These are phyloP conservation scores for Mycocentrospora acerina DNA, from an alignment of 2,329 filamentous ascomycete genomes.

Conservation along the genomic window DNA sequence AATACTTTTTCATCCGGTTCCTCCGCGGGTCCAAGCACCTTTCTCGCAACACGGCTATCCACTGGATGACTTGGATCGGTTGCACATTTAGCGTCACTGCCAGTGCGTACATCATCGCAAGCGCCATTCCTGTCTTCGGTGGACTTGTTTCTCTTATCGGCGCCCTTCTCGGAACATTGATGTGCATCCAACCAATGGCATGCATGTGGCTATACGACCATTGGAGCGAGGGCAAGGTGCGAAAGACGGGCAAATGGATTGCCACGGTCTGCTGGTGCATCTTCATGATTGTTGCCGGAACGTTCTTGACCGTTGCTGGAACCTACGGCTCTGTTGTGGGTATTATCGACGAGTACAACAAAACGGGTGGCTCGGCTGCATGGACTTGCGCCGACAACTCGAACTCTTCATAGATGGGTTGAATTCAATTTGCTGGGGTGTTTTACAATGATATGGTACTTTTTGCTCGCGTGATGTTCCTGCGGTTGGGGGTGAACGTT, in stretches of 20 bases:
- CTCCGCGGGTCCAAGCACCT: conserved; percentile 69
- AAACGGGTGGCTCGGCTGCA: conserved; percentile 20
- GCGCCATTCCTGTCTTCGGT: conserved; percentile 29
- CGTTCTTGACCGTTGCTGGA: conserved; percentile 26
- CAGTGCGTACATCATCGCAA: conserved; percentile 26
- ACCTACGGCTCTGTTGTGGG: conserved; percentile 29
- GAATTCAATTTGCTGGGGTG: too few species aligned
- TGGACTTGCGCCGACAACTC: conserved; percentile 32
- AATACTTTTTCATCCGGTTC: conserved; percentile 62
- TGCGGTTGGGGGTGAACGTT: too few species aligned
- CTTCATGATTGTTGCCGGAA: conserved; percentile 25
- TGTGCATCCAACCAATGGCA: conserved; percentile 30
- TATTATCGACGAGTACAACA: conserved; percentile 29
- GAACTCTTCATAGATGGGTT: conserved; percentile 15
- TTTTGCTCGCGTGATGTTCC: too few species aligned
- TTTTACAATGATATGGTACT: too few species aligned
- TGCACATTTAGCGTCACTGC: conserved; percentile 20
- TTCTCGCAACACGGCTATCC: conserved; percentile 29
- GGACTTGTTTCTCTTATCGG: conserved; percentile 28
- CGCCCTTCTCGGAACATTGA: conserved; percentile 28
- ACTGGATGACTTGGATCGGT: conserved; percentile 29
- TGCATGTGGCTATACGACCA: conserved; percentile 34
- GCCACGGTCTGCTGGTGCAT: conserved; percentile 23
- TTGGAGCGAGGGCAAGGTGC: conserved; percentile 15
- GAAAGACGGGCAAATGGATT: conserved; percentile 16